Percentiles rank a stretch among this genome's conserved stretches.
phyloP scores from a whole-genome alignment of 2,329 filamentous ascomycete genomes.

The Orbilia blumenaviensis region DNA sequence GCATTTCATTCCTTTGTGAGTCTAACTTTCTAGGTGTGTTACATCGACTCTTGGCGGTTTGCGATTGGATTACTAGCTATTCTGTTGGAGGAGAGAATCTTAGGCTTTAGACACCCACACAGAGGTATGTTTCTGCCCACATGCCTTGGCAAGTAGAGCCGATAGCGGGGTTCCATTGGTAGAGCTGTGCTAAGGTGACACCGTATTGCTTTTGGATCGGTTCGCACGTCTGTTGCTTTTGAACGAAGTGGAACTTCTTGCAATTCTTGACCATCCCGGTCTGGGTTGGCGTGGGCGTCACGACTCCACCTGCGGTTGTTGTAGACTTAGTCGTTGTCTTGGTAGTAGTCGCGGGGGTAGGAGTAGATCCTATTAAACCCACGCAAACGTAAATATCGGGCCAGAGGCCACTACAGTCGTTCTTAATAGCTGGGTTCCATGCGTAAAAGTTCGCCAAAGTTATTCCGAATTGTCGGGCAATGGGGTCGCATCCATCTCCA shows the following conservation, averaged over 20 bases:
- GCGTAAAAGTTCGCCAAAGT: neutral
- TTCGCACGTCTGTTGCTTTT: neutral
- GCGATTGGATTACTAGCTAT: too few relatives aligned
- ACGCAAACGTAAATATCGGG: conserved; percentile 22
- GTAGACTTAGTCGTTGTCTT: neutral
- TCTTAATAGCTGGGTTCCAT: conserved; percentile 18
- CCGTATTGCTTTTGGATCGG: conserved; percentile 1
- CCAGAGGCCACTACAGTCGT: conserved; percentile 25
- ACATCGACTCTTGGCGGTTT: too few relatives aligned
- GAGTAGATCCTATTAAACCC: conserved; percentile 8
- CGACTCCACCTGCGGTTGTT: neutral
- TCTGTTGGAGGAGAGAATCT: too few relatives aligned
- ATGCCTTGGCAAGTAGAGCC: neutral
- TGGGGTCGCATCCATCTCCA: neutral
- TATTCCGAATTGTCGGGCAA: neutral
- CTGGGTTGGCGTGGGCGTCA: conserved; percentile 17
- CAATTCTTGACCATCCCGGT: conserved; percentile 15
- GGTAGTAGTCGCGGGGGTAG: neutral
- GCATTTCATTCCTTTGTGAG: too few relatives aligned
- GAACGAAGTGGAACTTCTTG: conserved; percentile 25
- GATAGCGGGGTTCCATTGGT: conserved; percentile 16
- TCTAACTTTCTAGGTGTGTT: too few relatives aligned
- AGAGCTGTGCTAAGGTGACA: conserved; percentile 6
- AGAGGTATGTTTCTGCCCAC: conserved; percentile 19
- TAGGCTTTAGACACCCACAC: conserved; percentile 1